A percentile compares a stretch with the other conserved stretches of the same genome.
Evolutionary conservation across 2,329 filamentous ascomycete species (phyloP).

Genomic region (Stemphylium lycopersici): DNA sequence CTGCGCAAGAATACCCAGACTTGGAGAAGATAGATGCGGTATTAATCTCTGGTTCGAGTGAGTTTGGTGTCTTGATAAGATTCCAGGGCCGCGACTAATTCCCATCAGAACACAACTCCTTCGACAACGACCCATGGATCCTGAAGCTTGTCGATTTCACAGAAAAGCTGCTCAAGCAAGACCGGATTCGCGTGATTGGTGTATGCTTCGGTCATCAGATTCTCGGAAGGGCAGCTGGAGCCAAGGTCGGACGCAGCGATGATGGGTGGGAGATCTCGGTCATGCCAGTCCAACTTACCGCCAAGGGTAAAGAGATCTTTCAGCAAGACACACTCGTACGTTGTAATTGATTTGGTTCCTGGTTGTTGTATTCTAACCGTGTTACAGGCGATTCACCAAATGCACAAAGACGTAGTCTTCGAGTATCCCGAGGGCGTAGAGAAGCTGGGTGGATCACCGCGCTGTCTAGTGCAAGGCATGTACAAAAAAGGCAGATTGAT

Average conservation of each 20-base stretch:
- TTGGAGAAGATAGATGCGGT: slow-evolving; percentile 80
- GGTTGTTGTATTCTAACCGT: background rate
- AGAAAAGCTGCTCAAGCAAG: slow-evolving; percentile 63
- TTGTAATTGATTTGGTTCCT: slow-evolving; percentile 1
- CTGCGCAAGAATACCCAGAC: slow-evolving; percentile 71
- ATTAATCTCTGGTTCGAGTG: slow-evolving; percentile 75
- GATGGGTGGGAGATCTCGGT: slow-evolving; percentile 85
- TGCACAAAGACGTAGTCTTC: slow-evolving; percentile 81
- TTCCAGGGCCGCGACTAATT: slow-evolving; percentile 14
- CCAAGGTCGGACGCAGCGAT: slow-evolving; percentile 69
- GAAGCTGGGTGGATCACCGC: slow-evolving; percentile 67
- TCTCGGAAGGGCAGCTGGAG: slow-evolving; percentile 73
- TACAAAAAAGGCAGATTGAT: slow-evolving; percentile 70
- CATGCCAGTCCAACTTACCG: slow-evolving; percentile 69
- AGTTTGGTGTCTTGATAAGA: slow-evolving; percentile 14
- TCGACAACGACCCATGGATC: slow-evolving; percentile 78
- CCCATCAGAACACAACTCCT: slow-evolving; percentile 69
- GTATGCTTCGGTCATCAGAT: slow-evolving; percentile 92
- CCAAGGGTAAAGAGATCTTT: slow-evolving; percentile 74
- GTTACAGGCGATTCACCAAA: slow-evolving; percentile 75
- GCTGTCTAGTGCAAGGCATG: slow-evolving; percentile 81
- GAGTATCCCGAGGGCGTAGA: slow-evolving; percentile 67
- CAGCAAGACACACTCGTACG: slow-evolving; percentile 66
- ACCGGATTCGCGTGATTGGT: slow-evolving; percentile 73
- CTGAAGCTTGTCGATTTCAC: slow-evolving; percentile 73